These are phyloP conservation scores for Acacia confusa DNA, from an alignment of 306 rosid species.

Conservation along the genomic window DNA sequence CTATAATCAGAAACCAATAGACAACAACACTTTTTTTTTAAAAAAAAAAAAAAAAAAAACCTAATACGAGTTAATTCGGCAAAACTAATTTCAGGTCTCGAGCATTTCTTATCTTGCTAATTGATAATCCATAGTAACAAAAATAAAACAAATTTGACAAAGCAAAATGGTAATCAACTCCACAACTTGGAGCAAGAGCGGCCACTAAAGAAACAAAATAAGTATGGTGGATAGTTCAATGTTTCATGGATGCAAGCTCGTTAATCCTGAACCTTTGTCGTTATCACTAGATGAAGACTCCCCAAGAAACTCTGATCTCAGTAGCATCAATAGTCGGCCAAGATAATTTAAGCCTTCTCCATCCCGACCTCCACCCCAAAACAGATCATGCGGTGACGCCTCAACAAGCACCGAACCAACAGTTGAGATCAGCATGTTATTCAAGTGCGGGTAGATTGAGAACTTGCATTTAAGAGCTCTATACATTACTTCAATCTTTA, in stretches of 20 bases:
- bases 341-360: slow-evolving; percentile 94
- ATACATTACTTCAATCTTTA: slow-evolving; percentile 84
- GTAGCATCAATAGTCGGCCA: slow-evolving; percentile 81
- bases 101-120: neutral
- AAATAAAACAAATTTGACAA: neutral
- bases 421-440: slow-evolving; percentile 76
- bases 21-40: neutral
- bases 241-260: neutral
- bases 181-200: neutral
- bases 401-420: slow-evolving; percentile 87
- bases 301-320: slow-evolving; percentile 84
- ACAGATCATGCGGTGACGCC: slow-evolving; percentile 88
- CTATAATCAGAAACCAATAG: neutral
- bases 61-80: neutral
- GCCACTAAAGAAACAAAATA: neutral
- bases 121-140: neutral
- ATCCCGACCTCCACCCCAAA: slow-evolving; percentile 95
- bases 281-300: slow-evolving; percentile 44
- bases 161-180: neutral
- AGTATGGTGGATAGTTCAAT: neutral
- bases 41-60: too few relatives aligned
- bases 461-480: slow-evolving; percentile 82
- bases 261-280: neutral
- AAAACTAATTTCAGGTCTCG: too few relatives aligned
- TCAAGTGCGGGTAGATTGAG: slow-evolving; percentile 76